Conservation (phyloP, 768 basidiomycete species). For the Termitomyces sp. region DNA sequence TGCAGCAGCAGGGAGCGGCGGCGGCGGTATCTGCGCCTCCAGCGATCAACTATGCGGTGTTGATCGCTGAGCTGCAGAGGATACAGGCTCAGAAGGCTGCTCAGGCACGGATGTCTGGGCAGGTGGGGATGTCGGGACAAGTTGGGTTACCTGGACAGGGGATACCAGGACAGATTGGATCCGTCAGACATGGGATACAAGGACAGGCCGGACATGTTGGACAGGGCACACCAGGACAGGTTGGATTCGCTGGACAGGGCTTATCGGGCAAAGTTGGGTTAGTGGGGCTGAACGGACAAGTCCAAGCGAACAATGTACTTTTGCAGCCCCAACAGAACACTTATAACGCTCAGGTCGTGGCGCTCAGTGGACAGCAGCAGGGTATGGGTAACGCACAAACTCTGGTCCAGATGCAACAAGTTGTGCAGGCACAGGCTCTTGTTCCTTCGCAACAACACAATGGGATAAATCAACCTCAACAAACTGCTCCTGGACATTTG, state of each 20-base stretch:
- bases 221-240: neutral
- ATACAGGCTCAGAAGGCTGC: constrained; percentile 10
- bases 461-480: neutral
- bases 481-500: neutral
- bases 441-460: neutral
- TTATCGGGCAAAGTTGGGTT: neutral
- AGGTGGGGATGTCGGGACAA: neutral
- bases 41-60: constrained; percentile 13
- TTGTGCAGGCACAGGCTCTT: neutral
- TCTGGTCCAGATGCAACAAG: neutral
- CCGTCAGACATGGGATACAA: neutral
- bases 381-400: neutral
- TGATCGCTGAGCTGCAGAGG: constrained; percentile 15
- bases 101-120: neutral
- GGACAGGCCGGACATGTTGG: neutral
- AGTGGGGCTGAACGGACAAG: neutral
- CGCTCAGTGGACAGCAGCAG: neutral
- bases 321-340: neutral
- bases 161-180: neutral
- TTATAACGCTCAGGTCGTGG: neutral
- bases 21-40: neutral
- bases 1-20: constrained; percentile 1
- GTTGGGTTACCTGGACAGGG: neutral
- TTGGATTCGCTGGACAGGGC: neutral
- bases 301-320: neutral